A percentile compares a stretch with the other conserved stretches of the same genome.
Conservation (phyloP, 2,329 filamentous ascomycete genomes). For the Didymella arachidicola region DNA sequence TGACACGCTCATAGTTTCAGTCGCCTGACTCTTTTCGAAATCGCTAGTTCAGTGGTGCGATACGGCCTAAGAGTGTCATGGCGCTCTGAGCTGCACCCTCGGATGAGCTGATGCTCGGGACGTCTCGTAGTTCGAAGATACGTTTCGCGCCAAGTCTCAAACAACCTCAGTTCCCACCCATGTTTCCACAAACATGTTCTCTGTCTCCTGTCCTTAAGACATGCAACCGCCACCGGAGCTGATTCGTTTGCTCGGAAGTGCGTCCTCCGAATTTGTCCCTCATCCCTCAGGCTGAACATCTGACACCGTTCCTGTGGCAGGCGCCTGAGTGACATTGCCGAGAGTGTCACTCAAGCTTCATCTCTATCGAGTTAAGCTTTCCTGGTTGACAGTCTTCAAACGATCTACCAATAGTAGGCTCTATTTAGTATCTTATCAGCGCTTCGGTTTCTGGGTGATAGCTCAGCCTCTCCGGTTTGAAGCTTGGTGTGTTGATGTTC, state of each 20-base stretch:
- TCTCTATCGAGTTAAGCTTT: slow-evolving; percentile 12
- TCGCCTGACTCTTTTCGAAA: background rate
- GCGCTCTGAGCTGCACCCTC: background rate
- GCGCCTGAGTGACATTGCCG: background rate
- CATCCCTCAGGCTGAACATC: background rate
- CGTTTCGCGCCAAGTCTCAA: slow-evolving; percentile 20
- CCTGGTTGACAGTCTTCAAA: background rate
- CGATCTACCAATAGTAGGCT: slow-evolving; percentile 4
- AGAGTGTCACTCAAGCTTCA: slow-evolving; percentile 20
- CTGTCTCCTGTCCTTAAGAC: background rate
- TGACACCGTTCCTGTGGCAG: slow-evolving; percentile 18
- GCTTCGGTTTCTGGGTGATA: slow-evolving; percentile 2
- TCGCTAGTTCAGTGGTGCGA: background rate
- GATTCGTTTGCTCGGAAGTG: background rate
- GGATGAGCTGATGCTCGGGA: slow-evolving; percentile 1
- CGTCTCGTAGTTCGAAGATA: slow-evolving; percentile 6
- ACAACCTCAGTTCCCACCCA: slow-evolving; percentile 14
- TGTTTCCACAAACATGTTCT: slow-evolving; percentile 12
- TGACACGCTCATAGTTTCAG: too few species aligned
- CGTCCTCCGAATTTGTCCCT: background rate
- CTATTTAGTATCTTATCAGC: background rate
- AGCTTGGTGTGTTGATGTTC: slow-evolving; percentile 19
- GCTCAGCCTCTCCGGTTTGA: slow-evolving; percentile 17
- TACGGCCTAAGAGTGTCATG: background rate
- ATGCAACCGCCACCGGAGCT: background rate